phyloP scores from a whole-genome alignment of 1,284 basidiomycete species.

The Ustilago curta region DNA sequence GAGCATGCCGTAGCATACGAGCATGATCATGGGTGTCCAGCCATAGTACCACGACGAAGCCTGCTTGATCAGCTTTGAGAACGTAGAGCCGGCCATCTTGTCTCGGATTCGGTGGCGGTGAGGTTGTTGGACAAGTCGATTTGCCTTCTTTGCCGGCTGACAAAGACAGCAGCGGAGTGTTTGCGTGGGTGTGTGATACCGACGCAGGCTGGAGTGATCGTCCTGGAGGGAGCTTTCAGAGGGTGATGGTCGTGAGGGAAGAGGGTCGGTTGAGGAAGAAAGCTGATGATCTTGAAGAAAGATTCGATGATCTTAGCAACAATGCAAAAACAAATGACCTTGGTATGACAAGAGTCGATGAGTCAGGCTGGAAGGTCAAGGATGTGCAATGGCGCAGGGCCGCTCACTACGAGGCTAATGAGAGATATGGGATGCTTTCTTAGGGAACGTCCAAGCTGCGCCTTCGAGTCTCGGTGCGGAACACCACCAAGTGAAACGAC shows the following conservation, averaged over 20 bases:
- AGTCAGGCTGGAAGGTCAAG: too few species aligned
- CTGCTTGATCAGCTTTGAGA: slow-evolving; percentile 21
- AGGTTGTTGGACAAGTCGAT: not conserved
- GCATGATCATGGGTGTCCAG: slow-evolving; percentile 61
- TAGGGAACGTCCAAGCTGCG: not conserved
- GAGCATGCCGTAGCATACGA: slow-evolving; percentile 45
- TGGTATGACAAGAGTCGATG: too few species aligned
- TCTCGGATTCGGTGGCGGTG: not conserved
- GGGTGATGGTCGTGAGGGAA: not conserved
- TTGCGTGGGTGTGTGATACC: not conserved
- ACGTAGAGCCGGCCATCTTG: slow-evolving; percentile 26
- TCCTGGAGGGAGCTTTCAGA: not conserved
- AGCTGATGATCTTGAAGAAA: not conserved
- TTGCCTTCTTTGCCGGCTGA: not conserved
- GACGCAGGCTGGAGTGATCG: too few species aligned
- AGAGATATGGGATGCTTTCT: not conserved
- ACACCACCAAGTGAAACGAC: not conserved
- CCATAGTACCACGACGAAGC: slow-evolving; percentile 46
- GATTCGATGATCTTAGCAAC: not conserved
- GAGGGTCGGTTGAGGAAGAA: not conserved
- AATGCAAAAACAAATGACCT: too few species aligned
- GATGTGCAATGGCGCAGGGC: too few species aligned
- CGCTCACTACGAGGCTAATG: not conserved
- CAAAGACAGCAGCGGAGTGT: not conserved
- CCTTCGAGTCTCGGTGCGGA: not conserved